Evolutionary conservation across 140 eudicot species (phyloP).

Genomic region (Anethum foeniculum): DNA sequence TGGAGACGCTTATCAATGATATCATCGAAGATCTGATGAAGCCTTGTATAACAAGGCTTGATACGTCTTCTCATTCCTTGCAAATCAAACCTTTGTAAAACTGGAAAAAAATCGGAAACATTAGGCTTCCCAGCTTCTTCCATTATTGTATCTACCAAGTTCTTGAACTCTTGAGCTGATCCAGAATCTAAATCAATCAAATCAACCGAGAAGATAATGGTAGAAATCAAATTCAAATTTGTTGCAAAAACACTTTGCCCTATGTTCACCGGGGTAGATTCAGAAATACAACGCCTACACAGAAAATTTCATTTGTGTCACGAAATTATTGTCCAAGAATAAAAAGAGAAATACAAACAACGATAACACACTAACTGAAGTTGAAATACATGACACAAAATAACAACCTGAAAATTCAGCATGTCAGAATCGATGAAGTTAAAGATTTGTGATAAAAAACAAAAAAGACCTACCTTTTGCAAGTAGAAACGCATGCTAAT

Average conservation of each 20-base stretch:
- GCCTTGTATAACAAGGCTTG: constrained; percentile 3
- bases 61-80: background rate
- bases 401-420: background rate
- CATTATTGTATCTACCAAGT: constrained; percentile 3
- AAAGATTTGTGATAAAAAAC: too few species aligned
- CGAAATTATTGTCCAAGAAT: background rate
- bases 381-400: background rate
- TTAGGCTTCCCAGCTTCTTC: constrained; percentile 7
- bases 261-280: background rate
- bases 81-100: background rate
- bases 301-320: background rate
- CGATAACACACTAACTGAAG: background rate
- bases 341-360: background rate
- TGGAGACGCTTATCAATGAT: background rate
- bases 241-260: background rate
- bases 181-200: background rate
- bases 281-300: background rate
- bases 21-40: background rate
- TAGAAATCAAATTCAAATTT: background rate
- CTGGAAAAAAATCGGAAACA: background rate
- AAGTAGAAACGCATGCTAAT: background rate
- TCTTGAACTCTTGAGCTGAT: constrained; percentile 2
- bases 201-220: background rate
- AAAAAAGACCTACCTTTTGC: background rate
- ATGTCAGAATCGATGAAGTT: too few species aligned